These are phyloP conservation scores for Annulohypoxylon bovei DNA, from an alignment of 495 filamentous ascomycete species.

Conservation along the genomic window DNA sequence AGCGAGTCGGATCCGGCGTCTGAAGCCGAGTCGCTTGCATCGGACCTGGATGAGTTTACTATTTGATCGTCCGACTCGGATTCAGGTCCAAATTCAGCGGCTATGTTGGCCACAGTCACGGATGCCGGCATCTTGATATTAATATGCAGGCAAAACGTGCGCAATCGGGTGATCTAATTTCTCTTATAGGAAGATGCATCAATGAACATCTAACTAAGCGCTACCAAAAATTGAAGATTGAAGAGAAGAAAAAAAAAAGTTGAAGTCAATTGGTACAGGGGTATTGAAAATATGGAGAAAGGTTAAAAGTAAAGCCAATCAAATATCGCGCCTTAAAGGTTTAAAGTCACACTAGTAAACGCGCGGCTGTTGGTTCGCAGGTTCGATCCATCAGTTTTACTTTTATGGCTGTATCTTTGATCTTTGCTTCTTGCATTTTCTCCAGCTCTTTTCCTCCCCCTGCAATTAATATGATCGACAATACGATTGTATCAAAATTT, in stretches of 20 bases:
- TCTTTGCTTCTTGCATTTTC: neutral
- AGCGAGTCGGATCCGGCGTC: conserved; percentile 56
- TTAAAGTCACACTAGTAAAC: conserved; percentile 30
- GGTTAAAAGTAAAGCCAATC: conserved; percentile 18
- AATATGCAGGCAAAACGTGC: conserved; percentile 21
- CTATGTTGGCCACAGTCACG: conserved; percentile 25
- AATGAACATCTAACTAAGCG: conserved; percentile 21
- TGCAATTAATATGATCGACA: neutral
- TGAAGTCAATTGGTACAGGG: conserved; percentile 25
- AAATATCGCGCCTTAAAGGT: neutral
- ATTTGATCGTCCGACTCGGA: conserved; percentile 39
- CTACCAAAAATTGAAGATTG: conserved; percentile 28
- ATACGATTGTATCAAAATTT: neutral
- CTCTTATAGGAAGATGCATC: conserved; percentile 18
- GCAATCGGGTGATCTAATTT: conserved; percentile 12
- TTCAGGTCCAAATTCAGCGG: conserved; percentile 39
- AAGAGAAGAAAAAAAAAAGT: conserved; percentile 25
- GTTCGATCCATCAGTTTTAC: conserved; percentile 5
- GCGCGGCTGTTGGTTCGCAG: conserved; percentile 35
- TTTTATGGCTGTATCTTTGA: neutral
- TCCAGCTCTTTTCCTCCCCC: neutral
- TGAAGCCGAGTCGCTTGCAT: conserved; percentile 26
- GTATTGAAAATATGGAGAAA: conserved; percentile 23
- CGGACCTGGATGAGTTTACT: conserved; percentile 23
- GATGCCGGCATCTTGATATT: conserved; percentile 32